These are phyloP conservation scores for Eucommia ulmoides DNA, from an alignment of 257 asterid species.

Conservation along the genomic window DNA sequence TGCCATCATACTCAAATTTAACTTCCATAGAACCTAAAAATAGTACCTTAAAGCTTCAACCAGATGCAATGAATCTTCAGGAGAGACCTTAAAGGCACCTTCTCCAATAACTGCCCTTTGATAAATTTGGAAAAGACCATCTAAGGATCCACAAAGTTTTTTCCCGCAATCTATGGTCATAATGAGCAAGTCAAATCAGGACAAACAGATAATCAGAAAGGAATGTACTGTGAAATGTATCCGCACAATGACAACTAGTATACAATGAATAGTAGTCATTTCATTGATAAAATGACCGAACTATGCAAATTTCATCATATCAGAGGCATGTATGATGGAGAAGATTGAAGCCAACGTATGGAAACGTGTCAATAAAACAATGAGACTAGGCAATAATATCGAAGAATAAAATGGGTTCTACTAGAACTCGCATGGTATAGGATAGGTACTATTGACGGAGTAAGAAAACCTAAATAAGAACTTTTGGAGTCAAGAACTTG, in stretches of 20 bases:
- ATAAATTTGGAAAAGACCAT: conserved; percentile 83
- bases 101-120: conserved; percentile 81
- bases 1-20: background rate
- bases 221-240: background rate
- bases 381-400: too few species aligned
- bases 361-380: too few species aligned
- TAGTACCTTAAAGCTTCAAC: conserved; percentile 93
- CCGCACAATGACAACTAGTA: background rate
- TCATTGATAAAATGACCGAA: too few species aligned
- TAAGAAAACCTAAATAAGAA: too few species aligned
- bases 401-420: too few species aligned
- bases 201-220: background rate
- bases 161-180: conserved; percentile 71
- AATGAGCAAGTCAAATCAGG: conserved; percentile 3
- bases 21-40: background rate
- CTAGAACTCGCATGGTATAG: too few species aligned
- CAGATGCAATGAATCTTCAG: conserved; percentile 84
- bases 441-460: too few species aligned
- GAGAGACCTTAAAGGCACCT: conserved; percentile 88
- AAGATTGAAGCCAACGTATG: background rate
- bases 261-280: background rate
- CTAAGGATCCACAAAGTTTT: conserved; percentile 75
- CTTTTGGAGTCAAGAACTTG: too few species aligned
- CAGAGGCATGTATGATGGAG: background rate
- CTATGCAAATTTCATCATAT: background rate